Percentiles rank a stretch among this genome's conserved stretches.
Evolutionary conservation across 768 basidiomycete species (phyloP).

Genomic region (Trametes cingulata): DNA sequence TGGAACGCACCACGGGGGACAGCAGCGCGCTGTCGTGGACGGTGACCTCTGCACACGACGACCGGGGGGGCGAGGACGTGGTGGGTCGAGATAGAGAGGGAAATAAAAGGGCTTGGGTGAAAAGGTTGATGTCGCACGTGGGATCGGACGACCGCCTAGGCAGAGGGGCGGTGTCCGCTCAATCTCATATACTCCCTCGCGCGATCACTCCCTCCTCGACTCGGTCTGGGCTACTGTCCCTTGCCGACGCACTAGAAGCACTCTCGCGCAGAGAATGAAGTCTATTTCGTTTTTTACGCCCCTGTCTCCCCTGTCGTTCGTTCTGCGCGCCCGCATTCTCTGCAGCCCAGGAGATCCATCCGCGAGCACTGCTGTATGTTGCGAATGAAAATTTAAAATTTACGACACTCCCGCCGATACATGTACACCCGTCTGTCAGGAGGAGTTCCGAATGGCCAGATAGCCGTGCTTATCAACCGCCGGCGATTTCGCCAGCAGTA

Average conservation of each 20-base stretch:
- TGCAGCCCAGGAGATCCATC: too few relatives aligned
- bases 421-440: too few relatives aligned
- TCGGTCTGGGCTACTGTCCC: background rate
- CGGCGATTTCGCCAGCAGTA: background rate
- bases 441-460: background rate
- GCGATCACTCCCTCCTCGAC: background rate
- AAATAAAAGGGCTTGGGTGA: conserved; percentile 6
- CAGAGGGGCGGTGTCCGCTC: conserved; percentile 1
- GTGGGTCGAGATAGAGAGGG: conserved; percentile 9
- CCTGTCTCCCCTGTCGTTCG: background rate
- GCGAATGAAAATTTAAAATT: background rate
- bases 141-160: conserved; percentile 3
- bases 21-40: conserved; percentile 14
- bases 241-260: conserved; percentile 13
- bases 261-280: conserved; percentile 2
- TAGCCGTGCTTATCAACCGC: conserved; percentile 16
- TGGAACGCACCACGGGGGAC: conserved; percentile 11
- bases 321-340: background rate
- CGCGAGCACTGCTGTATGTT: background rate
- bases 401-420: conserved; percentile 6
- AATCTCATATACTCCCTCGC: background rate
- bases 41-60: conserved; percentile 18
- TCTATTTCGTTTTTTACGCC: background rate
- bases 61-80: conserved; percentile 4
- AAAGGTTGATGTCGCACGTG: conserved; percentile 20